Evolutionary conservation across 768 basidiomycete species (phyloP), one percentile per base, ranked within the genome.

Genomic region (Podaxis rugospora): DNA sequence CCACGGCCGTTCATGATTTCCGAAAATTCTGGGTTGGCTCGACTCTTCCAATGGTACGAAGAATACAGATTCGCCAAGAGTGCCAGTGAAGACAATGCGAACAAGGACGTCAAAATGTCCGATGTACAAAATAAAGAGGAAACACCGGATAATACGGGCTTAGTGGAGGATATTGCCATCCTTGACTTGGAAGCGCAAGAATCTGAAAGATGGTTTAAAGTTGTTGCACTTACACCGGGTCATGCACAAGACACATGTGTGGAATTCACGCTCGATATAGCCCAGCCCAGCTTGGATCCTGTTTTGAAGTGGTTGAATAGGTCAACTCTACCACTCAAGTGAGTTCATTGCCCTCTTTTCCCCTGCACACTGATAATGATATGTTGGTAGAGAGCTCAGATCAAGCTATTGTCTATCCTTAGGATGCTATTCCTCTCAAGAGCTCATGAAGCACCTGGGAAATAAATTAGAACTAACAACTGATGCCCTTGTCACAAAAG

Each of bases 371-470:
- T 61, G 5, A 27, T 46, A 35, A 13, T n/a, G 35, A 49, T 5
- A 0, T 23, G 21, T 46, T 11, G 13, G 23, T 62, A 79, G 80
- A 23, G 68, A 76, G 46, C 55, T 79, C 23, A 51, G 67, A 32
- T 59, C 66, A 14, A 76, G 75, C 40, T 66, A 78, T 23, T 84
- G 82, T 55, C 62, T 83, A 25, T 80, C 80, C 2, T 65, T 85
- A 28, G 77, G 70, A 4, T 82, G 80, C 53, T 84, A 79, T 70
- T 70, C 67, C 35, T 71, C 70, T 44, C 62, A 65, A 5, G 70
- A 69, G 27, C 62, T 67, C 16, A 25, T 49, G 3, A 55, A 59
- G 35, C 40, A 51, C n/a, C 57, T 63, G 46, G 64, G 51, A 53
- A 51, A 66, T 58, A 36, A 65, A 63, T 3, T 60, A 69, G 1